Base-by-base conservation (phyloP, 345 rosid species). In the Ceriops decandra region DNA sequence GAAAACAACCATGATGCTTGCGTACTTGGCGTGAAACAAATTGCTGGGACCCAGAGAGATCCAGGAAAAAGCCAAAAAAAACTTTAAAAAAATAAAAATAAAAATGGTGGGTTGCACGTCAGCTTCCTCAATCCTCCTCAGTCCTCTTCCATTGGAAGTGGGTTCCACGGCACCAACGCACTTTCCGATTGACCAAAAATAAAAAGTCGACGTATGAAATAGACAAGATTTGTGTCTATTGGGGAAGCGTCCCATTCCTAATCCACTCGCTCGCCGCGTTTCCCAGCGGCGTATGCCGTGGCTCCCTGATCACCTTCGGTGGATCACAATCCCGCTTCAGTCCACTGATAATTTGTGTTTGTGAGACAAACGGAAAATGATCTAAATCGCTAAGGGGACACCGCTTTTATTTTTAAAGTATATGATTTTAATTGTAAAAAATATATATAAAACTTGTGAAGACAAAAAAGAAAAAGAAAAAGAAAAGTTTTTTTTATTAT, bases 91-190 rank as follows among this genome's bases (percentile, higher is more conserved):
- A 28, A 28, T 2, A 28, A 28, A 28, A 2, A 28, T 2, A 28
- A 28, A 28, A 3, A 49, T 42, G 74, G 84, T 87, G 91, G 82
- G 87, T 27, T 60, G 83, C 90, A 76, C 89, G 89, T 82, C 88
- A 84, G 84, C 81, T 63, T 72, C 64, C 63, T 57, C 64, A n/a
- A n/a, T 5, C 1, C 65, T 17, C 72, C 42, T 35, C 53, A 61
- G 80, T 72, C 89, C 83, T 85, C 85, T 83, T 70, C 90, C 90
- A 51, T 67, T 67, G 87, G 88, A 85, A 79, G 90, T 87, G 90
- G 84, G 84, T 82, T 85, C 90, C 90, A 84, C 84, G 86, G 67
- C 86, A 78, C 74, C 78, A 77, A 51, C 49, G 16, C 77, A 66
- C 72, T 20, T 30, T 7, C n/a, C 24, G 1, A 15, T 17, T 2